Evolutionary conservation across 345 rosid genomes (phyloP), one percentile per base, ranked within the genome.

Genomic region (Acer saccharum): DNA sequence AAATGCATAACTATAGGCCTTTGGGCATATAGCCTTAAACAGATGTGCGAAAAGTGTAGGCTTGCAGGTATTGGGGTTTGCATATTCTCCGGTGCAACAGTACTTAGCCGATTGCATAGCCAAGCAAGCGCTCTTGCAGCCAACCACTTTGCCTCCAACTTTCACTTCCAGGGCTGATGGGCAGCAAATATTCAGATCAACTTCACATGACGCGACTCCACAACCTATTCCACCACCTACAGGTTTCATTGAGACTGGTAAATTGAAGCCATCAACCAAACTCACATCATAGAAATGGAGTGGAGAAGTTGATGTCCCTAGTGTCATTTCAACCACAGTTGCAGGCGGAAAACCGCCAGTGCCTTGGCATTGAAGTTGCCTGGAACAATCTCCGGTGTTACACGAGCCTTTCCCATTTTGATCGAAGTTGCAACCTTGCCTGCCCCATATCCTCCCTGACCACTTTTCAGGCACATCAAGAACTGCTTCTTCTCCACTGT

Each of bases 261-360:
- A 75, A 25, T 95, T 95, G 78, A 93, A 95, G 7, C 98, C 99
- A 48, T 95, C 99, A 1, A 95, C 99, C 17, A 95, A 82, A 63
- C 98, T 93, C 1, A 95, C 99, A 77, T 95, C 98, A n/a, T 95
- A 95, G 92, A 89, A 95, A 80, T 95, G 98, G 27, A 95, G 77
- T 0, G 98, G 94, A 0, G 98, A 93, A 58, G 84, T 65, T 0
- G 87, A 65, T 11, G 98, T 11, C 0, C 98, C 98, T 1, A 93
- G 86, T 1, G 99, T 95, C 97, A 95, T 95, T 82, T 95, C 98
- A 6, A 95, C 91, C 27, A 95, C 87, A 0, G 97, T 93, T 25
- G 97, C 89, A 0, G 99, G 99, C 0, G 99, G 98, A 4, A 14
- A 71, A 10, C 99, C 99, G 0, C 90, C 93, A 4, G 46, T 80